Conservation (phyloP, 768 basidiomycete genomes). For the Leccinum barrowsii region DNA sequence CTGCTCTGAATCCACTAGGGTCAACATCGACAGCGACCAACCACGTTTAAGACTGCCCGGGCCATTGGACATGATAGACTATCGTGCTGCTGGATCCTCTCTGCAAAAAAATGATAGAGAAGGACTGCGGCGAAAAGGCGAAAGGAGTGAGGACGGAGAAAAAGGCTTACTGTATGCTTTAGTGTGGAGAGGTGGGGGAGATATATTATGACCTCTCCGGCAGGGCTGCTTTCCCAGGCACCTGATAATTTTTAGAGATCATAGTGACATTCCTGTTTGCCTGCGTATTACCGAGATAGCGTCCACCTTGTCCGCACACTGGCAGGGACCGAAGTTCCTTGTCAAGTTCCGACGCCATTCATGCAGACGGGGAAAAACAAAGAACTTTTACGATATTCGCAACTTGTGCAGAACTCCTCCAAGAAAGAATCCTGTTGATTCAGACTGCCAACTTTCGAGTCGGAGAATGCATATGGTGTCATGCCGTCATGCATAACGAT, state of each 20-base stretch:
- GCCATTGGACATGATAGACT: conserved; percentile 12
- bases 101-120: conserved; percentile 4
- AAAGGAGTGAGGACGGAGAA: conserved; percentile 3
- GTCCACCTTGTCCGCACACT: neutral
- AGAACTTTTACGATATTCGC: neutral
- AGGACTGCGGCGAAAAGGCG: conserved; percentile 14
- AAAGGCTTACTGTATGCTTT: neutral
- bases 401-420: neutral
- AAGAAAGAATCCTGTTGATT: neutral
- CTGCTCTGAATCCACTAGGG: conserved; percentile 11
- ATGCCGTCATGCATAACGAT: neutral
- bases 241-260: neutral
- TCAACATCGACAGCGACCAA: conserved; percentile 17
- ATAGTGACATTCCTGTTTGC: neutral
- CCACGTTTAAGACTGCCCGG: neutral
- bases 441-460: neutral
- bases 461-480: neutral
- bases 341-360: neutral
- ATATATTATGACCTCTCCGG: conserved; percentile 1
- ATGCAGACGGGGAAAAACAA: neutral
- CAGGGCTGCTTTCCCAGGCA: conserved; percentile 19
- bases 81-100: neutral
- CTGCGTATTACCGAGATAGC: neutral
- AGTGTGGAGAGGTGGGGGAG: neutral
- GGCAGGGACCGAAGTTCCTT: neutral